Conservation (phyloP, 352 stramenopile genomes). For the Globisporangium barbulae region DNA sequence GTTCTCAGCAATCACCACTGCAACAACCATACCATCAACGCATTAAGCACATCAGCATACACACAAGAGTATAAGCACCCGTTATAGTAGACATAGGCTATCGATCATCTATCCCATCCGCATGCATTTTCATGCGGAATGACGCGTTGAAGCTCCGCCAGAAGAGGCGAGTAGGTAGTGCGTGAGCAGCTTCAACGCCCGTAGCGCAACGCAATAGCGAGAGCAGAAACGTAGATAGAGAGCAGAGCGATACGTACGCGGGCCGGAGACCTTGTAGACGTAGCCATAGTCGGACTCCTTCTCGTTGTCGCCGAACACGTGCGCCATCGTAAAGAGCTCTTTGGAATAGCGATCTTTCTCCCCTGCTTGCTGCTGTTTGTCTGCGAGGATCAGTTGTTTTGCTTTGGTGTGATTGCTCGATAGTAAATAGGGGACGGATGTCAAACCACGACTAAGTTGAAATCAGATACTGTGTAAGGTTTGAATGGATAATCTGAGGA, state of each 20-base stretch:
- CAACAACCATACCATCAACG: not conserved
- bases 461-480: not conserved
- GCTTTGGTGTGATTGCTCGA: not conserved
- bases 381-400: not conserved
- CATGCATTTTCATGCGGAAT: not conserved
- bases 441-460: not conserved
- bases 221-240: not conserved
- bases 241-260: constrained; percentile 60
- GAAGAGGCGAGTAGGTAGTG: not conserved
- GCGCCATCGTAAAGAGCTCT: constrained; percentile 43
- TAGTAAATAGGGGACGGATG: constrained; percentile 10
- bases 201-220: not conserved
- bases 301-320: constrained; percentile 86
- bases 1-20: constrained; percentile 98
- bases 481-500: not conserved
- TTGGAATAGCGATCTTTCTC: constrained; percentile 38
- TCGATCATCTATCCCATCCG: not conserved
- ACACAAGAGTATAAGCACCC: not conserved
- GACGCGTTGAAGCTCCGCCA: not conserved
- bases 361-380: constrained; percentile 10
- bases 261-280: constrained; percentile 99
- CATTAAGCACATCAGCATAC: not conserved
- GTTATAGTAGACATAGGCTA: not conserved
- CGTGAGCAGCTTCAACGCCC: not conserved
- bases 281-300: constrained; percentile 97